These are phyloP conservation scores for Gloeostereum incarnatum DNA, from an alignment of 768 basidiomycete species.

Conservation along the genomic window DNA sequence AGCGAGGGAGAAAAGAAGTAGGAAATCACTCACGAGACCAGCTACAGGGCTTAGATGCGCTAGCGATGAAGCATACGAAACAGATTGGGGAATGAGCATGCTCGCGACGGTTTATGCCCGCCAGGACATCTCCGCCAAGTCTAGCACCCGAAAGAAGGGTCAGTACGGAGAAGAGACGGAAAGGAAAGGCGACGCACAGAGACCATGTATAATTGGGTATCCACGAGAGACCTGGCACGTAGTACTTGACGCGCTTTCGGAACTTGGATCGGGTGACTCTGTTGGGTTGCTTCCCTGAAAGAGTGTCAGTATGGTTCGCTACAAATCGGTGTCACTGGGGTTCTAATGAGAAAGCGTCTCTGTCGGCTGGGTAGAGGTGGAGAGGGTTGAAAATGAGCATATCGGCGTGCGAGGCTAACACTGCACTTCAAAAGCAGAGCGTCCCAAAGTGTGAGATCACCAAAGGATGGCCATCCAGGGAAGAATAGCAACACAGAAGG, in stretches of 20 bases:
- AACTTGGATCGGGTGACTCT: constrained; percentile 17
- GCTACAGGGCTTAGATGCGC: constrained; percentile 80
- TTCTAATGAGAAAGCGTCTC: too few species aligned
- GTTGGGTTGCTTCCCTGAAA: too few species aligned
- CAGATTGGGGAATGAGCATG: constrained; percentile 80
- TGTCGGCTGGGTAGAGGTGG: too few species aligned
- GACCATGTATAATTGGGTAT: constrained; percentile 68
- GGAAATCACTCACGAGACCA: constrained; percentile 54
- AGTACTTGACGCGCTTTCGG: constrained; percentile 53
- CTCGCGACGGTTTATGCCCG: constrained; percentile 81
- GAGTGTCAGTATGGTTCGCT: too few species aligned
- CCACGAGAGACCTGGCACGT: constrained; percentile 72
- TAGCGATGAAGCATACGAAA: constrained; percentile 86
- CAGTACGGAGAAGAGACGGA: constrained; percentile 2
- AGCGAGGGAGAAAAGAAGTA: neutral
- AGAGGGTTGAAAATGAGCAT: too few species aligned
- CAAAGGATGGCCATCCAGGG: too few species aligned
- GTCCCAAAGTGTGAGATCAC: too few species aligned
- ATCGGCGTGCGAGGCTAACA: too few species aligned
- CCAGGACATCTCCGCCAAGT: constrained; percentile 55
- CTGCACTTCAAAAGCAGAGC: too few species aligned
- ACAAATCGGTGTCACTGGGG: too few species aligned
- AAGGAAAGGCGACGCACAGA: constrained; percentile 33
- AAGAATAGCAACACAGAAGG: too few species aligned
- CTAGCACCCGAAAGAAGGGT: constrained; percentile 11